Percentiles rank a stretch among this genome's conserved stretches.
These are phyloP conservation scores for Ceratobasidium sp. DNA, from an alignment of 1,284 basidiomycete species.

Conservation along the genomic window DNA sequence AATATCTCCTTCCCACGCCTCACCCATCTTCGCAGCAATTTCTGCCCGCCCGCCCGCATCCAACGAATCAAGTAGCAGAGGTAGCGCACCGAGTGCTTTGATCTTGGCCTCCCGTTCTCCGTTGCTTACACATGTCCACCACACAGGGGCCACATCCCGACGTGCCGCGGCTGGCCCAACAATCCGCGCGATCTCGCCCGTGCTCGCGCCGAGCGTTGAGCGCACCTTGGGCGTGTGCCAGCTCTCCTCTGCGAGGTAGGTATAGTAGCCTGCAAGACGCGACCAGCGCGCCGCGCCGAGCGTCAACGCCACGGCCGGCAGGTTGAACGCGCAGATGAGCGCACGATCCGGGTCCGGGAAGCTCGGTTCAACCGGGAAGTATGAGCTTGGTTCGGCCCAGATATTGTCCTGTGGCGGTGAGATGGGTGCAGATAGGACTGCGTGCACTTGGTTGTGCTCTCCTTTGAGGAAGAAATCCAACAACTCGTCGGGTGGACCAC, in stretches of 20 bases:
- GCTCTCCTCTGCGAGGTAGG: constrained; percentile 63
- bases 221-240: constrained; percentile 65
- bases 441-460: constrained; percentile 49
- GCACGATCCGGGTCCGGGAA: constrained; percentile 69
- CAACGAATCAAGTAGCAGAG: constrained; percentile 65
- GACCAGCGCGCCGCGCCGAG: constrained; percentile 79
- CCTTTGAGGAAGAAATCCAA: constrained; percentile 75
- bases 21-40: constrained; percentile 64
- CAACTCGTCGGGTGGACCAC: constrained; percentile 80
- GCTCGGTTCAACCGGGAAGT: constrained; percentile 27
- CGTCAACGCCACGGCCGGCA: constrained; percentile 88
- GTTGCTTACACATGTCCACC: constrained; percentile 65
- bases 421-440: background rate
- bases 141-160: constrained; percentile 76
- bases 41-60: constrained; percentile 59
- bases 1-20: constrained; percentile 62
- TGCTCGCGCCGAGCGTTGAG: constrained; percentile 80
- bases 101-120: constrained; percentile 74
- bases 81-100: constrained; percentile 70
- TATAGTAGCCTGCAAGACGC: constrained; percentile 75
- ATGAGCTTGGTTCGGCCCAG: constrained; percentile 28
- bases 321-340: constrained; percentile 91
- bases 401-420: constrained; percentile 43
- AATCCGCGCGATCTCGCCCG: constrained; percentile 89
- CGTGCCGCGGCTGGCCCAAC: constrained; percentile 74